A percentile compares a stretch with the other conserved stretches of the same genome.
These are phyloP conservation scores for Coemansia sp. DNA, from an alignment of 192 early-diverging fungal species.

Conservation along the genomic window DNA sequence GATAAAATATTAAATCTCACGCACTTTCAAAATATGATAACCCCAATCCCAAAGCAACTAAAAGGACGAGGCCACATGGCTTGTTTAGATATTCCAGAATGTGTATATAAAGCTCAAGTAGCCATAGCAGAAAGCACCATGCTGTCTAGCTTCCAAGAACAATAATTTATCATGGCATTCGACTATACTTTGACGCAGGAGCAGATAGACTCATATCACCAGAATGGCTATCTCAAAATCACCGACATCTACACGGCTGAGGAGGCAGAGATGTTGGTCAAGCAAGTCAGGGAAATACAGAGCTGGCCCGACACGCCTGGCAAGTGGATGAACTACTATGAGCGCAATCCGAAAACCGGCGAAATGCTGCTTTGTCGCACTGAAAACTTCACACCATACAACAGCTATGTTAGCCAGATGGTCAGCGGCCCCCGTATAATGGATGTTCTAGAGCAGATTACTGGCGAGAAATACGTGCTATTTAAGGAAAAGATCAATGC, in stretches of 20 bases:
- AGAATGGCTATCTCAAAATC: constrained; percentile 58
- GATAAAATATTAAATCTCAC: too few species aligned
- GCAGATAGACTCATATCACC: constrained; percentile 52
- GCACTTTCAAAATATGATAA: too few species aligned
- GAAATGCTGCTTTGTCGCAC: constrained; percentile 60
- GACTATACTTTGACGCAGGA: constrained; percentile 50
- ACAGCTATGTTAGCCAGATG: constrained; percentile 40
- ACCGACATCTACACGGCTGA: constrained; percentile 55
- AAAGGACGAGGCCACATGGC: too few species aligned
- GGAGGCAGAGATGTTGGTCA: constrained; percentile 52
- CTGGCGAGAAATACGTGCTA: constrained; percentile 55
- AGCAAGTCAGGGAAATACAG: constrained; percentile 48
- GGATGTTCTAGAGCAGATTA: constrained; percentile 52
- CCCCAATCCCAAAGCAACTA: too few species aligned
- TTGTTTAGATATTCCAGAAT: too few species aligned
- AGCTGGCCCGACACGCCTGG: constrained; percentile 55
- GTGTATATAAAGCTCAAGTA: too few species aligned
- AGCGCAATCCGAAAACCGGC: constrained; percentile 49
- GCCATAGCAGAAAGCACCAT: too few species aligned
- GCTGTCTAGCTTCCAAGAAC: too few species aligned
- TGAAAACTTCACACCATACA: constrained; percentile 62
- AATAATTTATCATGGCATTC: constrained; percentile 11
- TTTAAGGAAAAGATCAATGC: constrained; percentile 68
- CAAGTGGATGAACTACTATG: constrained; percentile 69
- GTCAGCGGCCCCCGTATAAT: constrained; percentile 54